Conservation (phyloP, 768 basidiomycete genomes). For the Rhizopogon salebrosus region DNA sequence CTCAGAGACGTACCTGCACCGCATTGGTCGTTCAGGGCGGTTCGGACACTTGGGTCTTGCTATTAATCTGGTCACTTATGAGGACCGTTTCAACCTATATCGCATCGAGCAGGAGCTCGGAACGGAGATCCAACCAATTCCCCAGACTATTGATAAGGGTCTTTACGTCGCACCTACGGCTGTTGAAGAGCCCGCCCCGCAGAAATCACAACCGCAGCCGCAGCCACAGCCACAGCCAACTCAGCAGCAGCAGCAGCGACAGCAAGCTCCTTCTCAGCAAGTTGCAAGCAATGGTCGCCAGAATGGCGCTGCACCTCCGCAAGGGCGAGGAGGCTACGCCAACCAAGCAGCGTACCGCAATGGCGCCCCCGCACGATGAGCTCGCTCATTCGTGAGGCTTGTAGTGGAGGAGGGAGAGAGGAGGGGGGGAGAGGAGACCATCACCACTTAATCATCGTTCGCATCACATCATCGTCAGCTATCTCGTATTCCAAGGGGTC, state of each 20-base stretch:
- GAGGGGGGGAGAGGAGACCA: constrained; percentile 5
- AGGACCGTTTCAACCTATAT: constrained; percentile 96
- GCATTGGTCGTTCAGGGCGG: constrained; percentile 95
- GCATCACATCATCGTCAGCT: constrained; percentile 11
- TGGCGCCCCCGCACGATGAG: constrained; percentile 25
- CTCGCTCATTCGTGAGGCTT: not conserved
- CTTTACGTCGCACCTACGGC: constrained; percentile 85
- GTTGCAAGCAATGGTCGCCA: constrained; percentile 23
- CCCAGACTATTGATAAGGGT: constrained; percentile 82
- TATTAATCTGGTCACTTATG: constrained; percentile 96
- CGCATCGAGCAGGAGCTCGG: constrained; percentile 98
- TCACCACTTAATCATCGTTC: constrained; percentile 8
- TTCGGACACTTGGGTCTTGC: constrained; percentile 97
- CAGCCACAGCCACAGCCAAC: constrained; percentile 31
- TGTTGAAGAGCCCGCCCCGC: constrained; percentile 39
- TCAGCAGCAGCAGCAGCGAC: constrained; percentile 22
- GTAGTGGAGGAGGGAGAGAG: not conserved
- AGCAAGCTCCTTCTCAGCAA: constrained; percentile 23
- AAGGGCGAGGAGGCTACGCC: constrained; percentile 16
- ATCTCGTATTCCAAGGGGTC: constrained; percentile 11
- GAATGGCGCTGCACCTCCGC: constrained; percentile 19
- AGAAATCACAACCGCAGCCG: constrained; percentile 27
- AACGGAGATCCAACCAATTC: constrained; percentile 96
- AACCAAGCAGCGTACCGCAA: constrained; percentile 22
- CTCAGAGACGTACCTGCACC: constrained; percentile 97